Conservation (phyloP, 1,284 basidiomycete genomes). For the Heterobasidion occidentale region DNA sequence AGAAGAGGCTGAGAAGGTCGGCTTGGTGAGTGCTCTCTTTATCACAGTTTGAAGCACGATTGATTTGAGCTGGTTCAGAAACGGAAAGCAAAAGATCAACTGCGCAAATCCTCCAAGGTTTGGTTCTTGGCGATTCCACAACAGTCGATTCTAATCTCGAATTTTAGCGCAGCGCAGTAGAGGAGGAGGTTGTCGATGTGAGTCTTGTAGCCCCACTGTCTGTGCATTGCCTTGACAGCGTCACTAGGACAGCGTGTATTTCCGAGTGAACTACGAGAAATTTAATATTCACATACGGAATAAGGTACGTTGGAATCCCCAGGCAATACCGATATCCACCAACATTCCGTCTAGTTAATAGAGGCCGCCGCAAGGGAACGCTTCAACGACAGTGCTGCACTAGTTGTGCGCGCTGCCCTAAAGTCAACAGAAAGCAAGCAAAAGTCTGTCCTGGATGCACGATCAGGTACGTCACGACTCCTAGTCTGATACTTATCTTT, state of each 20-base stretch:
- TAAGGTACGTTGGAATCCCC: constrained; percentile 39
- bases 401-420: constrained; percentile 65
- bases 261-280: constrained; percentile 83
- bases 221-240: not conserved
- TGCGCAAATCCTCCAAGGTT: constrained; percentile 44
- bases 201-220: constrained; percentile 17
- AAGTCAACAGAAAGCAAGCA: constrained; percentile 64
- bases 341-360: constrained; percentile 51
- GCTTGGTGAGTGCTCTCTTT: constrained; percentile 43
- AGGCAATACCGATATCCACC: not conserved
- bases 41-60: not conserved
- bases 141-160: constrained; percentile 5
- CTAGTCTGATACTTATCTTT: constrained; percentile 1
- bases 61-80: constrained; percentile 34
- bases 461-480: constrained; percentile 45
- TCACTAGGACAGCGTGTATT: constrained; percentile 63
- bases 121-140: not conserved
- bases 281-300: constrained; percentile 89
- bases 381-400: constrained; percentile 68
- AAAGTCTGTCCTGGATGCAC: constrained; percentile 47
- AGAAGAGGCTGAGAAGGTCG: constrained; percentile 62
- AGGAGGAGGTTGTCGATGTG: constrained; percentile 62
- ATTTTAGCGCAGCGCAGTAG: constrained; percentile 37
- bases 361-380: constrained; percentile 68
- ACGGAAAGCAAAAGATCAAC: constrained; percentile 45